Evolutionary conservation across 73 alveolate genomes (phyloP).

Genomic region (Paramecium octaurelia): DNA sequence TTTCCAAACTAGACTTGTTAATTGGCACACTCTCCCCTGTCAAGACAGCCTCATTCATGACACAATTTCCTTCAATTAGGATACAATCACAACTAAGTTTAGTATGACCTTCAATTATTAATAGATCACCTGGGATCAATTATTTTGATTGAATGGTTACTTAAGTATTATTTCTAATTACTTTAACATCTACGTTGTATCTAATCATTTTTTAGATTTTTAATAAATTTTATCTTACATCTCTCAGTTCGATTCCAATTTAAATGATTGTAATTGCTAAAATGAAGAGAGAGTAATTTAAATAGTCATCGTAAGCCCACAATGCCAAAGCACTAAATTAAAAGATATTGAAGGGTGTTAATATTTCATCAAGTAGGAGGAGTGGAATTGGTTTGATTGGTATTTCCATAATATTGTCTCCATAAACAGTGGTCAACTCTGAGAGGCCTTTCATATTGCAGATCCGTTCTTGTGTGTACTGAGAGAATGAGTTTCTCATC

Average conservation of each 20-base stretch:
- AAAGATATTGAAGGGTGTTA: constrained; percentile 67
- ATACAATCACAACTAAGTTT: constrained; percentile 90
- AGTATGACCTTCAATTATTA: constrained; percentile 65
- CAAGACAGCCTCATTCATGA: constrained; percentile 91
- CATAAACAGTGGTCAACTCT: background rate
- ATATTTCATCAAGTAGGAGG: constrained; percentile 66
- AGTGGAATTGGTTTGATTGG: constrained; percentile 60
- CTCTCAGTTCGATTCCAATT: background rate
- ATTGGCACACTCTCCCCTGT: constrained; percentile 95
- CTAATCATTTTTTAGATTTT: constrained; percentile 17
- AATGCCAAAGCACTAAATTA: constrained; percentile 61
- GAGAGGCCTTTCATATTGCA: background rate
- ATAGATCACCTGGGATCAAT: constrained; percentile 88
- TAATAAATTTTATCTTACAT: background rate
- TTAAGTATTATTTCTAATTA: constrained; percentile 10
- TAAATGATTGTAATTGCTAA: constrained; percentile 5
- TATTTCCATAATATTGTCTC: constrained; percentile 64
- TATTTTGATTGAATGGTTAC: constrained; percentile 39
- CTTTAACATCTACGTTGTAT: constrained; percentile 11
- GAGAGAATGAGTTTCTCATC: background rate
- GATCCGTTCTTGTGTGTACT: background rate
- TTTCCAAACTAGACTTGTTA: constrained; percentile 69
- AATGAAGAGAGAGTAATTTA: constrained; percentile 65
- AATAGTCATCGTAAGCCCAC: constrained; percentile 77
- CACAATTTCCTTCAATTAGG: constrained; percentile 79